Percentiles rank a stretch among this genome's conserved stretches.
Conservation (phyloP, 257 asterid species). For the Fraxinus cuspidata region DNA sequence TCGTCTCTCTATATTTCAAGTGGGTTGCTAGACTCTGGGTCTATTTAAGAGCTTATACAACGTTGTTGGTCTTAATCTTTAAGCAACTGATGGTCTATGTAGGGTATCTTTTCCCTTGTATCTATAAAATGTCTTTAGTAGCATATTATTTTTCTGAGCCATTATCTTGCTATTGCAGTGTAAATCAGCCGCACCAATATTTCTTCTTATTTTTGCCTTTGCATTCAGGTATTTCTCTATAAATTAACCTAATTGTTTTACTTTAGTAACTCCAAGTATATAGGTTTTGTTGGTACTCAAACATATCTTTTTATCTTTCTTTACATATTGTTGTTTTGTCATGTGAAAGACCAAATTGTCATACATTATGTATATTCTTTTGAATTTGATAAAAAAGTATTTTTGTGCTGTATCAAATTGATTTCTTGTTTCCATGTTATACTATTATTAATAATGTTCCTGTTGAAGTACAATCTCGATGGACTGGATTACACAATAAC, state of each 20-base stretch:
- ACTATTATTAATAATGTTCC: not conserved
- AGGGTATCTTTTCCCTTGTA: conserved; percentile 13
- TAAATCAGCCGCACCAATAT: conserved; percentile 99
- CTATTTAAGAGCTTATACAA: not conserved
- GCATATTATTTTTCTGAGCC: conserved; percentile 10
- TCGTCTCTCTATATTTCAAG: conserved; percentile 10
- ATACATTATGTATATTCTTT: not conserved
- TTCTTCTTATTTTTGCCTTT: conserved; percentile 95
- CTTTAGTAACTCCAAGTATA: conserved; percentile 10
- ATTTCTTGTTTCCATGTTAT: not conserved
- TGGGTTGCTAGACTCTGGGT: conserved; percentile 3
- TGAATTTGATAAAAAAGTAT: not conserved
- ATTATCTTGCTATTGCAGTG: conserved; percentile 60
- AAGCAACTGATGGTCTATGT: conserved; percentile 11
- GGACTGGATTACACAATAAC: not conserved
- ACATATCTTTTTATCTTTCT: conserved; percentile 9
- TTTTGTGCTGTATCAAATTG: not conserved
- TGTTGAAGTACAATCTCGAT: not conserved
- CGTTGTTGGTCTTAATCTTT: conserved; percentile 8
- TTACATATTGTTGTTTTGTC: not conserved
- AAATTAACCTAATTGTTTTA: conserved; percentile 21
- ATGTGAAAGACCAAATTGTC: not conserved
- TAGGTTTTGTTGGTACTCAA: conserved; percentile 5
- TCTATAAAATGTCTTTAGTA: conserved; percentile 13
- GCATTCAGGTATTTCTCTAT: conserved; percentile 82